Base-by-base conservation (phyloP, 1,284 basidiomycete genomes). In the Boletellus sp. region DNA sequence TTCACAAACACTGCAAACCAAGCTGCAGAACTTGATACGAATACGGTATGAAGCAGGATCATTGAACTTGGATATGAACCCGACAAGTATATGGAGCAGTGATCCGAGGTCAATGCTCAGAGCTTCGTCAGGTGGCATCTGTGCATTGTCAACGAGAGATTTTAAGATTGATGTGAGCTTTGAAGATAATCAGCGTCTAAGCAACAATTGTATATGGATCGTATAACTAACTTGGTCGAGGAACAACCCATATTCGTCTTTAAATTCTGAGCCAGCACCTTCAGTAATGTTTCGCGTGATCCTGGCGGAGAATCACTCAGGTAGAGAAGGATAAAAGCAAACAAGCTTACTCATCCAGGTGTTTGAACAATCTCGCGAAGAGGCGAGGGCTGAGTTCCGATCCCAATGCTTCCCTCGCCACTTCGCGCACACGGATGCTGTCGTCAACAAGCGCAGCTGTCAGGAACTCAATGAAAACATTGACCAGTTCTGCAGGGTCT, bases 391-490 rank as follows among this genome's bases (percentile, higher is more conserved):
- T 85, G 22, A 93, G 69, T 59, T 94, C 91, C 8, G 74, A 73
- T 4, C 91, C 90, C 8, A 94, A 67, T 0, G 91, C 89, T 50
- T 91, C 89, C 58, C 83, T 79, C 4, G 87, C 85, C 5, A 81
- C 76, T 56, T 93, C 87, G 14, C 89, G 78, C 23, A 86, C 78
- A 40, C 80, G 73, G 3, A 82, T 71, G 41, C 79, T 77, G 17
- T 82, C 78, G 25, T 76, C 71, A 11, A 87, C 69, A 27, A 94
- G 69, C 37, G 87, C 69, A 36, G 81, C 79, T n/a, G 89, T 84
- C 27, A 90, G 74, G 48, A 84, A 78, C 16, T 73, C 73, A 23
- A 93, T 72, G 65, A 91, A 93, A 32, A 68, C 68, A 20, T 77
- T 74, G 13, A 90, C 74, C 9, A 84, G 68, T 4, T 73, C 72